Evolutionary conservation across 73 alveolate species (phyloP).

Genomic region (Paramecium sexaurelia): DNA sequence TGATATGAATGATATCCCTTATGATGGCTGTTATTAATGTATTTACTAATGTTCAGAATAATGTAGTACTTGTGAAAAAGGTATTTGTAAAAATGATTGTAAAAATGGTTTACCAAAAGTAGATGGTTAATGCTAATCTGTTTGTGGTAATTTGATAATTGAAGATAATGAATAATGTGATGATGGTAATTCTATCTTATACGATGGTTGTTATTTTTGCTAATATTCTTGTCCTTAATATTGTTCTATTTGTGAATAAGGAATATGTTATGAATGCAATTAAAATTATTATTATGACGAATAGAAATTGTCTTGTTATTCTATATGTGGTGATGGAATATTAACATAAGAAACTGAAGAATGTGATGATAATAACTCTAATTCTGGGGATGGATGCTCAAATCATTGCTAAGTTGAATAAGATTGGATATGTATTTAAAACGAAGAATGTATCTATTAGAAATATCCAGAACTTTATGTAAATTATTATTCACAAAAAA

Average conservation of each 20-base stretch:
- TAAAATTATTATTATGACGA: not conserved
- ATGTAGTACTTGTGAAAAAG: not conserved
- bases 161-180: not conserved
- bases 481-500: not conserved
- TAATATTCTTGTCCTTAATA: not conserved
- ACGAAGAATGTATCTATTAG: not conserved
- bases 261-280: not conserved
- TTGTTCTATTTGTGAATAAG: not conserved
- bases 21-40: not conserved
- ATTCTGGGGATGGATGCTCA: not conserved
- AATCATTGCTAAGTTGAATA: not conserved
- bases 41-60: not conserved
- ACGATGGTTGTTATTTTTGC: not conserved
- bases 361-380: not conserved
- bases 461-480: not conserved
- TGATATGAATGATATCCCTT: not conserved
- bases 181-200: not conserved
- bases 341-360: not conserved
- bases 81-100: not conserved
- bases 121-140: not conserved
- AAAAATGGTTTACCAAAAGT: not conserved
- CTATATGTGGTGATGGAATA: not conserved
- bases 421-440: not conserved
- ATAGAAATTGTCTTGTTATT: not conserved
- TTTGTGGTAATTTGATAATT: not conserved